Evolutionary conservation across 2,329 filamentous ascomycete species (phyloP), one percentile per base, ranked within the genome.

Genomic region (Fusarium humuli): DNA sequence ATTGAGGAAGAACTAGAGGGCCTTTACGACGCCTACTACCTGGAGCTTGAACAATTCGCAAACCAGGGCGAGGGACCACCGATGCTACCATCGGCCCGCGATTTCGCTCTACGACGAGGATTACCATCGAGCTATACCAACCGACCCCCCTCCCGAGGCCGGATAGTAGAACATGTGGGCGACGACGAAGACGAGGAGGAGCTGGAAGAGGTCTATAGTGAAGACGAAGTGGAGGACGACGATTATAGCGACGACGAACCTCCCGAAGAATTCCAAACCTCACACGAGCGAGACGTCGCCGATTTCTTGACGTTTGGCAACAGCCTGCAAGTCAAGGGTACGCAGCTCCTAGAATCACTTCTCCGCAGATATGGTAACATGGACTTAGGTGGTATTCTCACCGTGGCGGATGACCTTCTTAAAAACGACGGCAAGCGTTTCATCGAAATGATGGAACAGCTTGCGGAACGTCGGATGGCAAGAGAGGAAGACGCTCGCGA

Each of bases 391-490:
- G 97, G 96, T 79, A 98, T 99, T 81, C 90, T 99, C 79, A 99
- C 96, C 73, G 96, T 99, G 78, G 96, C 96, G 80, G 96, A 99
- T 85, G 96, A 99, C 83, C 87, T 99, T 72, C 88, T 99, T 70
- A 98, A 98, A 82, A 99, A 99, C 82, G 96, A 99, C 81, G 96
- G 96, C 77, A 97, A 97, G 82, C 97, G 97, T 78, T 99, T 99
- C 83, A 99, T 99, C 81, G 96, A 99, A 80, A 99, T 99, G 96
- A 99, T 99, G 96, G 96, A 99, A 81, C 95, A 98, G 83, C 88
- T 99, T 75, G 96, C 96, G 40, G 96, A 99, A 83, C 93, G 95
- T 76, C 90, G 96, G 75, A 98, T 99, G 95, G 93, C 94, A 78
- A 91, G 96, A 74, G 95, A 98, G 83, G 94, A 96, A 82, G 94